phyloP scores from a whole-genome alignment of 2,329 filamentous ascomycete species.

The Colletotrichum sp. region DNA sequence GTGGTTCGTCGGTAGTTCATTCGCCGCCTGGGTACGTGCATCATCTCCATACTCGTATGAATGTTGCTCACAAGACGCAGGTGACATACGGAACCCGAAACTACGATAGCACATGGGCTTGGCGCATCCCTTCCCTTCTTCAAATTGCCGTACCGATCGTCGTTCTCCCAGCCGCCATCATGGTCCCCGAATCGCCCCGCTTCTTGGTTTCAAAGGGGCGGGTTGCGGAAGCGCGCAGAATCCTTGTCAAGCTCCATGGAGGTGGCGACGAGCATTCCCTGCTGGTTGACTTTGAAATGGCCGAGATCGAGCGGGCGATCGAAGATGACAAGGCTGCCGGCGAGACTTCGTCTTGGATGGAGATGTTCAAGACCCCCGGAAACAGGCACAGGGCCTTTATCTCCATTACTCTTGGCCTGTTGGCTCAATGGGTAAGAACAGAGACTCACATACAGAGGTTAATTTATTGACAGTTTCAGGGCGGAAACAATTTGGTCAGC shows the following conservation, averaged over 20 bases:
- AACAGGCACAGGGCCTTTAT: slow-evolving; percentile 27
- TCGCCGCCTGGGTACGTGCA: neutral
- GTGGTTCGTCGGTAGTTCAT: neutral
- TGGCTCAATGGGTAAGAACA: slow-evolving; percentile 37
- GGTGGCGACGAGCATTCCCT: slow-evolving; percentile 43
- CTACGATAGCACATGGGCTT: neutral
- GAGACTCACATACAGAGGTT: fast-evolving
- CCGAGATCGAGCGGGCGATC: slow-evolving; percentile 2
- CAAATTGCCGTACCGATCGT: neutral
- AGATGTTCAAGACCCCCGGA: slow-evolving; percentile 38
- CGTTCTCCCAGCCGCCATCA: slow-evolving; percentile 14
- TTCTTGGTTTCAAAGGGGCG: slow-evolving; percentile 6
- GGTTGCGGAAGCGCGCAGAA: slow-evolving; percentile 32
- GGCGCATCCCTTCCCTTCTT: neutral
- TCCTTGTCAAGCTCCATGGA: slow-evolving; percentile 44
- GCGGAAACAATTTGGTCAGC: slow-evolving; percentile 40
- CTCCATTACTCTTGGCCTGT: slow-evolving; percentile 28
- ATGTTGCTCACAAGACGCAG: fast-evolving
- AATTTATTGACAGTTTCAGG: neutral
- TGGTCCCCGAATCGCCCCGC: slow-evolving; percentile 26
- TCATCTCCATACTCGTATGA: fast-evolving
- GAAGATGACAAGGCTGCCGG: neutral
- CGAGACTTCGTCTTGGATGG: slow-evolving; percentile 36
- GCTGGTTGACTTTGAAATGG: slow-evolving; percentile 32
- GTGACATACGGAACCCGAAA: neutral